Evolutionary conservation across 1,284 basidiomycete genomes (phyloP).

Genomic region (Xerocomus amazonicus): DNA sequence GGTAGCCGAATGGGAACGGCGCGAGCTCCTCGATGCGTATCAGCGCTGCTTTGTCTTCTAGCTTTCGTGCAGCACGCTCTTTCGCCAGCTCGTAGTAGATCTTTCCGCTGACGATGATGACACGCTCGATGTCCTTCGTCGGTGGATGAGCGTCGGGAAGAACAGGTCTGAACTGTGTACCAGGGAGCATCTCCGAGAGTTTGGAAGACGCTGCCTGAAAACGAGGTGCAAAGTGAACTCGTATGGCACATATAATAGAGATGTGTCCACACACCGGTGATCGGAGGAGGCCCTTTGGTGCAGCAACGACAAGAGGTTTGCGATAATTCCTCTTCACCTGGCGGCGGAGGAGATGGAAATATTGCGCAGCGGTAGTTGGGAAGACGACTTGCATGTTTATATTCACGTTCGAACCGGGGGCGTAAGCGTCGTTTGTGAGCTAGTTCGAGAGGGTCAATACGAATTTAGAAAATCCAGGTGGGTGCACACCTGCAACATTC

Average conservation of each 20-base stretch:
- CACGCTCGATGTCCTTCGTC: conserved; percentile 46
- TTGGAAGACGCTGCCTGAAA: conserved; percentile 70
- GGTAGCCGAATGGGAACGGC: conserved; percentile 73
- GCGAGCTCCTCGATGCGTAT: conserved; percentile 81
- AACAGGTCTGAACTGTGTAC: conserved; percentile 69
- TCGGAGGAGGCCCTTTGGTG: conserved; percentile 79
- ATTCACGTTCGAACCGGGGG: conserved; percentile 40
- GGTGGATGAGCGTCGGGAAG: conserved; percentile 45
- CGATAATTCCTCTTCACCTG: conserved; percentile 83
- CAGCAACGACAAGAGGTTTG: conserved; percentile 80
- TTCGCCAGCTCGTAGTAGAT: conserved; percentile 83
- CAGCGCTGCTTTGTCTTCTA: conserved; percentile 57
- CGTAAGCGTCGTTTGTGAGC: conserved; percentile 70
- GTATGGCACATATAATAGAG: background rate
- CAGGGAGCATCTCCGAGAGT: conserved; percentile 60
- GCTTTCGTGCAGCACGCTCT: conserved; percentile 50
- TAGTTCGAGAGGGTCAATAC: conserved; percentile 25
- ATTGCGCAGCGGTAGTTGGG: conserved; percentile 85
- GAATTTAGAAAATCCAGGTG: background rate
- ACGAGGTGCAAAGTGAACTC: background rate
- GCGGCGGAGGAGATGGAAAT: conserved; percentile 83
- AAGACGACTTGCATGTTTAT: conserved; percentile 81
- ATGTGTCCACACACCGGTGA: conserved; percentile 55
- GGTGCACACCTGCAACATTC: conserved; percentile 70
- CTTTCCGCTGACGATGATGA: conserved; percentile 73